These are phyloP conservation scores for Emmonsiellopsis sp. DNA, from an alignment of 2,329 filamentous ascomycete species.

Conservation along the genomic window DNA sequence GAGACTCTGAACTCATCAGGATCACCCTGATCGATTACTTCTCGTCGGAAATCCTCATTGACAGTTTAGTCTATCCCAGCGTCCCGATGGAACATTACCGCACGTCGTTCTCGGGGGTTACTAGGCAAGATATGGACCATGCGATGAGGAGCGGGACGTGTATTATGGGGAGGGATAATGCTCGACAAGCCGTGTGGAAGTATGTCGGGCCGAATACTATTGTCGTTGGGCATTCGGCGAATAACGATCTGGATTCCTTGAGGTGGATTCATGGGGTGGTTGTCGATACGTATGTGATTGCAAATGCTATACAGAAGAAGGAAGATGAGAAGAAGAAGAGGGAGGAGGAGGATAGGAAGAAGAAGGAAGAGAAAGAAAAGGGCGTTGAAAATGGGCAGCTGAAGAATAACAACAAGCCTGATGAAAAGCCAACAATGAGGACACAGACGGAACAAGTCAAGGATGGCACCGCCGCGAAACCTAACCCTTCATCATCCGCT, in stretches of 20 bases:
- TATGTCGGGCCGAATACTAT: conserved; percentile 40
- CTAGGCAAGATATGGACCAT: conserved; percentile 13
- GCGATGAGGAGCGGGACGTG: conserved; percentile 28
- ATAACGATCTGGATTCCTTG: conserved; percentile 36
- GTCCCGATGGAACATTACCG: conserved; percentile 41
- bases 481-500: not conserved
- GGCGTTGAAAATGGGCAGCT: not conserved
- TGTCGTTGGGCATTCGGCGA: conserved; percentile 39
- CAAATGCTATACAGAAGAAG: conserved; percentile 4
- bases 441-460: not conserved
- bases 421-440: not conserved
- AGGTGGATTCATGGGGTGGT: conserved; percentile 41
- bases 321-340: not conserved
- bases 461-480: not conserved
- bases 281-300: conserved; percentile 36
- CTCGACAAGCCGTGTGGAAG: conserved; percentile 34
- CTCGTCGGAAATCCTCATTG: conserved; percentile 37
- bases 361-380: not conserved
- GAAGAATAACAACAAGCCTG: not conserved
- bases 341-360: not conserved
- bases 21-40: conserved; percentile 45
- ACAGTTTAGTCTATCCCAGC: conserved; percentile 41
- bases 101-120: conserved; percentile 44
- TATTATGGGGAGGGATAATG: conserved; percentile 34
- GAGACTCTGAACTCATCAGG: conserved; percentile 44